Percentiles rank a stretch among this genome's conserved stretches.
Evolutionary conservation across 306 rosid genomes (phyloP).

Genomic region (Neltuma alba): DNA sequence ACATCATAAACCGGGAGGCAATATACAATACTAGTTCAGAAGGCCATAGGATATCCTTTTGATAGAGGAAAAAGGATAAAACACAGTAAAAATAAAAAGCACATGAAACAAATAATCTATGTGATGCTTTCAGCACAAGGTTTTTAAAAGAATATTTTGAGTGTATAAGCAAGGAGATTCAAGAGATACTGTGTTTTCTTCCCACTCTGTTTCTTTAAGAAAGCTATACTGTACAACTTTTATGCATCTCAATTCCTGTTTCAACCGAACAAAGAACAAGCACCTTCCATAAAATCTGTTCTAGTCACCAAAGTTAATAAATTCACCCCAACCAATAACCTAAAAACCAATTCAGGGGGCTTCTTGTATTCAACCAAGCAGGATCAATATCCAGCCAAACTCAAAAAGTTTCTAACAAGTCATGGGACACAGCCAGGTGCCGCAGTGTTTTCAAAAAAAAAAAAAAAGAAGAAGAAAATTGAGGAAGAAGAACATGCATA

Average conservation of each 20-base stretch:
- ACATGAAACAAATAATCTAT: not conserved
- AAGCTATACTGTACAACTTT: not conserved
- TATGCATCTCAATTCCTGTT: not conserved
- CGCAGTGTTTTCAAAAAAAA: not conserved
- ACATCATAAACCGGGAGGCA: no score
- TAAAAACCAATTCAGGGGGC: not conserved
- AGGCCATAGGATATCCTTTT: constrained; percentile 12
- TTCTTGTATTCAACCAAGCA: not conserved
- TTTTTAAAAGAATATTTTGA: not conserved
- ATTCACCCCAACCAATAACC: not conserved
- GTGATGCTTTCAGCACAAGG: not conserved
- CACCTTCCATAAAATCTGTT: not conserved
- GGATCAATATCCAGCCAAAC: not conserved
- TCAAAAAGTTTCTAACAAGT: not conserved
- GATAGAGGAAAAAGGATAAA: constrained; percentile 11
- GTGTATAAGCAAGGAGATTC: not conserved
- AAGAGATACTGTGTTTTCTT: not conserved
- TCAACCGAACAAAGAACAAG: not conserved
- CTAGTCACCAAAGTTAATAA: not conserved
- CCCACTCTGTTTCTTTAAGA: not conserved
- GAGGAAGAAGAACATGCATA: not conserved
- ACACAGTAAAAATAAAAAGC: constrained; percentile 19
- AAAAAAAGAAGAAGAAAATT: no score
- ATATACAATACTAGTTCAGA: not conserved
- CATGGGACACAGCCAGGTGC: not conserved